These are phyloP conservation scores for Bromus sterilis DNA, from an alignment of 176 grass and related monocot genomes.

Conservation along the genomic window DNA sequence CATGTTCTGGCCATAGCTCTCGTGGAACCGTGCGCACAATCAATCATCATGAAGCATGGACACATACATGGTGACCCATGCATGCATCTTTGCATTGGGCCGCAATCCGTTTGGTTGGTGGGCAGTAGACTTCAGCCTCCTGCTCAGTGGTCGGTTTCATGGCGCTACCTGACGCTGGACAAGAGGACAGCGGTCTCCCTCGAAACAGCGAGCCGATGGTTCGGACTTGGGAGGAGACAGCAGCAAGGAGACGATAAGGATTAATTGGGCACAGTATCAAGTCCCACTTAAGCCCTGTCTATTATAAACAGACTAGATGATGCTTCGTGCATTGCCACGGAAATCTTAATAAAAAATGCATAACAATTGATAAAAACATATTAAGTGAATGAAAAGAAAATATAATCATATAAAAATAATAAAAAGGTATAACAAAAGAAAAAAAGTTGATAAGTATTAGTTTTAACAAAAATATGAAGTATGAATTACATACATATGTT, in stretches of 20 bases:
- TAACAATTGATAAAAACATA: no score
- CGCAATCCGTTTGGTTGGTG: constrained; percentile 13
- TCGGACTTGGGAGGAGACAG: not conserved
- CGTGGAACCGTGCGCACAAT: not conserved
- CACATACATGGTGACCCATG: constrained; percentile 4
- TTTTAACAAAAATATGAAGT: no score
- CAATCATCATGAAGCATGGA: not conserved
- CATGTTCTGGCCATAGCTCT: not conserved
- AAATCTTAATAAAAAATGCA: no score
- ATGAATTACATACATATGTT: no score
- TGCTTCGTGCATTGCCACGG: no score
- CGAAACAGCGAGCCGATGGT: not conserved
- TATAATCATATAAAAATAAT: no score
- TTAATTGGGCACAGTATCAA: not conserved
- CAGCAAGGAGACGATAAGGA: not conserved
- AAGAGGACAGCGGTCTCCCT: not conserved
- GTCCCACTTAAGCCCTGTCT: no score
- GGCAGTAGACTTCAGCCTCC: not conserved
- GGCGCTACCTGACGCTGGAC: not conserved
- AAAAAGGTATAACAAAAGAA: no score
- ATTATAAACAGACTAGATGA: no score
- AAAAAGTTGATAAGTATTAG: no score
- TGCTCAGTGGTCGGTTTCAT: not conserved
- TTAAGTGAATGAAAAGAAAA: no score
- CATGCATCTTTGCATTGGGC: not conserved